Evolutionary conservation across 179 eudicot species (phyloP).

Genomic region (Vitellaria paradoxa): DNA sequence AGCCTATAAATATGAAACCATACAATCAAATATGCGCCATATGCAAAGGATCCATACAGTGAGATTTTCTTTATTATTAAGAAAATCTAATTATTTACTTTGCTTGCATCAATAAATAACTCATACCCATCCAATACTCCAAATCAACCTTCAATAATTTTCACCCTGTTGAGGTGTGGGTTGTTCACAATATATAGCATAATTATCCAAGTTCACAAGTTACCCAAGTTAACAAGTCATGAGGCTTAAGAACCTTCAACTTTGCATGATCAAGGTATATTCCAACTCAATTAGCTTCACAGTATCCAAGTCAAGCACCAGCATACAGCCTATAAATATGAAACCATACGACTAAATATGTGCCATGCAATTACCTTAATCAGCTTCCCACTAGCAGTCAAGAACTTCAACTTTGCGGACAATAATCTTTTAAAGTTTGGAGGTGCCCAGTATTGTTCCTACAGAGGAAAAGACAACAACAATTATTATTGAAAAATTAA

Average conservation of each 20-base stretch:
- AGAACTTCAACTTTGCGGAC: constrained; percentile 74
- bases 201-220: no score
- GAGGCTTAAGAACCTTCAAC: not conserved
- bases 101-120: no score
- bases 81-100: no score
- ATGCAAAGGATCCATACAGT: no score
- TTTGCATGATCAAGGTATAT: not conserved
- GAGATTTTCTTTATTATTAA: no score
- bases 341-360: not conserved
- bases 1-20: not conserved
- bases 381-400: constrained; percentile 78
- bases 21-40: not conserved
- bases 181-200: not conserved
- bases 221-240: no score
- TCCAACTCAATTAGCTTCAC: constrained; percentile 10
- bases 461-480: constrained; percentile 16
- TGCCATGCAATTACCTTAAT: constrained; percentile 50
- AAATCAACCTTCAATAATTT: not conserved
- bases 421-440: constrained; percentile 80
- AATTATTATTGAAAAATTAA: not conserved
- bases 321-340: not conserved
- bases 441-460: constrained; percentile 97
- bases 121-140: no score
- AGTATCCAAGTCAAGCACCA: not conserved
- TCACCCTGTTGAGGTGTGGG: not conserved